Evolutionary conservation across 2,329 filamentous ascomycete genomes (phyloP), one percentile per base, ranked within the genome.

Genomic region (Xylariaceae sp.): DNA sequence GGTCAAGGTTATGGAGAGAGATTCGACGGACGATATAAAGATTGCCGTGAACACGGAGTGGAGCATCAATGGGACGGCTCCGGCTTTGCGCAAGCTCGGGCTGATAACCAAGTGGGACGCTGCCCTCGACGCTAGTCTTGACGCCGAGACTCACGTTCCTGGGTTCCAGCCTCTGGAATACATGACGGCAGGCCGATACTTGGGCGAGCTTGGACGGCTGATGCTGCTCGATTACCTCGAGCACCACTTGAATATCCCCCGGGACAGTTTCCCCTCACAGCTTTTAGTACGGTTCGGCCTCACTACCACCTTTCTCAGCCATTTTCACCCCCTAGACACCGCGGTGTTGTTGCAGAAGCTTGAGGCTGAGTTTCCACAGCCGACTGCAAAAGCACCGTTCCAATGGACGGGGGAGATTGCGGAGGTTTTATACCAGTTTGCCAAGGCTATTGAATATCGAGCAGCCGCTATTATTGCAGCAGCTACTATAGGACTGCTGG

Each of bases 131-230:
- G 73, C 77, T 9, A 74, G 80, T 56, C 79, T 95, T 5, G 89
- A 92, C 64, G 73, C 73, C 3, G 81, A 85, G 44, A 88, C 87
- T 64, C 87, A 90, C 64, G 78, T 77, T 6, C 88, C 90, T 0
- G 89, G 90, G 0, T 92, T 93, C 65, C 90, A 93, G 62, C 89
- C 90, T 0, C 82, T 93, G 19, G 90, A 95, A 69, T 93, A 93
- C 73, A 91, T 93, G 88, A 92, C 89, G 0, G 84, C 89, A 2
- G 89, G 89, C 2, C 80, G 89, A 41, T 93, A 93, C 68, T 79
- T 93, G 3, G 89, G 89, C 48, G 89, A 93, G 72, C 81, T 93
- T 10, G 87, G 88, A 20, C 85, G 89, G 21, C 77, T 92, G 53
- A 84, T 90, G 59, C 79, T 91, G 51, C 72, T 87, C 41, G 87